Evolutionary conservation across 2,329 filamentous ascomycete genomes (phyloP).

Genomic region (Claviceps sp.): DNA sequence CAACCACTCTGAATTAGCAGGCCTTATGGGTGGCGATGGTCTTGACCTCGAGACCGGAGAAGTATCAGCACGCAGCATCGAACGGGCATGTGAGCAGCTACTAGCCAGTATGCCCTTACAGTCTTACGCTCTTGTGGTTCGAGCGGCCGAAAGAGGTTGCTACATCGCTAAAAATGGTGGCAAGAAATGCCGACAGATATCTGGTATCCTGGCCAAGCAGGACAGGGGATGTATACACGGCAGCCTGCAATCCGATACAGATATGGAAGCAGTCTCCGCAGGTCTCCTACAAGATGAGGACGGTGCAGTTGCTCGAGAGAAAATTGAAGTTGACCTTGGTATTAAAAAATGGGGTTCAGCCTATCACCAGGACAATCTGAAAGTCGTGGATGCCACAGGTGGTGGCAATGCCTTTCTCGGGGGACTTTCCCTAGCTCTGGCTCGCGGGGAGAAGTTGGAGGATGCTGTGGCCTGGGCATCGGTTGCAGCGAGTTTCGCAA

Average conservation of each 20-base stretch:
- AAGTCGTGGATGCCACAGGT: constrained; percentile 83
- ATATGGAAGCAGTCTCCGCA: constrained; percentile 50
- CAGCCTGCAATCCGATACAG: constrained; percentile 43
- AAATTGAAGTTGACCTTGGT: constrained; percentile 49
- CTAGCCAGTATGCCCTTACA: constrained; percentile 50
- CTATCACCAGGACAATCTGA: constrained; percentile 42
- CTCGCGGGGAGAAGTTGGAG: constrained; percentile 44
- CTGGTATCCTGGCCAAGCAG: constrained; percentile 9
- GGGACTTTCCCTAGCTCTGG: constrained; percentile 44
- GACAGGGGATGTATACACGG: constrained; percentile 33
- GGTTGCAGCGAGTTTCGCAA: constrained; percentile 79
- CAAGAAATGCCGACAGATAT: constrained; percentile 18
- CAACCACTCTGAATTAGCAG: constrained; percentile 80
- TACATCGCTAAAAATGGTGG: constrained; percentile 47
- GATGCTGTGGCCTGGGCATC: constrained; percentile 68
- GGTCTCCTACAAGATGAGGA: constrained; percentile 41
- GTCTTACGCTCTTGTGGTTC: constrained; percentile 53
- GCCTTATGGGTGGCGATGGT: constrained; percentile 58
- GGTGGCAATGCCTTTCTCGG: constrained; percentile 83
- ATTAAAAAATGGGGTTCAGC: constrained; percentile 66
- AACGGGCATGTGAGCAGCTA: constrained; percentile 48
- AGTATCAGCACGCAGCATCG: constrained; percentile 38
- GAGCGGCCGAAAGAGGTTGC: constrained; percentile 61
- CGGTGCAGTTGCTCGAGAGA: constrained; percentile 40
- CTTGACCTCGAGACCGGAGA: constrained; percentile 40